Conservation (phyloP, 495 filamentous ascomycete genomes). For the Xylaria sp. region DNA sequence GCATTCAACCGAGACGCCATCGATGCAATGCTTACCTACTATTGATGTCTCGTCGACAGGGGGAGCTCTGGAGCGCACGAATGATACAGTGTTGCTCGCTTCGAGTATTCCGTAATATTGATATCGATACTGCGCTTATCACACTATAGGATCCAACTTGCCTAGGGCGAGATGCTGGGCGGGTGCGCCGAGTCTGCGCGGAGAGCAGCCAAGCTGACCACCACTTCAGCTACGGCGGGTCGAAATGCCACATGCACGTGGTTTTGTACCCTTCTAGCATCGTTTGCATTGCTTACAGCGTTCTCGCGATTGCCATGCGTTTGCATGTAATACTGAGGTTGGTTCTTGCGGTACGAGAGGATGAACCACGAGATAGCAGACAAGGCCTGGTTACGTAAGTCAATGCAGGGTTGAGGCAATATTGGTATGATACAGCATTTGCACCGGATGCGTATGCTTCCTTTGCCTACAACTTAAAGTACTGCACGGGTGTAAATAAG, state of each 20-base stretch:
- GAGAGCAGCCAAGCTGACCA: slow-evolving; percentile 15
- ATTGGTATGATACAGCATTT: background rate
- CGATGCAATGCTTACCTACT: slow-evolving; percentile 13
- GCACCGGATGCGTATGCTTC: slow-evolving; percentile 3
- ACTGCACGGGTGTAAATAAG: slow-evolving; percentile 1
- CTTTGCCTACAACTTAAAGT: background rate
- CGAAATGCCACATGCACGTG: slow-evolving; percentile 20
- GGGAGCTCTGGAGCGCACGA: background rate
- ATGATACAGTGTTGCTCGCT: slow-evolving; percentile 10
- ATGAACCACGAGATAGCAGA: background rate
- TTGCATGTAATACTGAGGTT: background rate
- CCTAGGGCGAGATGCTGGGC: background rate
- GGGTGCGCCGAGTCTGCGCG: background rate
- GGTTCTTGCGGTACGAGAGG: background rate
- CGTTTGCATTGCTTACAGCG: background rate
- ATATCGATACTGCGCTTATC: background rate
- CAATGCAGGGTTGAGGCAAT: background rate
- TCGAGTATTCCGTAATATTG: slow-evolving; percentile 1
- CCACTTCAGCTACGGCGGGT: slow-evolving; percentile 23
- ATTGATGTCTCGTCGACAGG: slow-evolving; percentile 7
- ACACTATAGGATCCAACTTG: background rate
- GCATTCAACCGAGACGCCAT: slow-evolving; percentile 15
- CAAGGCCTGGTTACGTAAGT: background rate
- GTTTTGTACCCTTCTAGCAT: background rate
- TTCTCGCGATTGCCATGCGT: background rate